Evolutionary conservation across 2,329 filamentous ascomycete genomes (phyloP).

Genomic region (Colletotrichum tanaceti): DNA sequence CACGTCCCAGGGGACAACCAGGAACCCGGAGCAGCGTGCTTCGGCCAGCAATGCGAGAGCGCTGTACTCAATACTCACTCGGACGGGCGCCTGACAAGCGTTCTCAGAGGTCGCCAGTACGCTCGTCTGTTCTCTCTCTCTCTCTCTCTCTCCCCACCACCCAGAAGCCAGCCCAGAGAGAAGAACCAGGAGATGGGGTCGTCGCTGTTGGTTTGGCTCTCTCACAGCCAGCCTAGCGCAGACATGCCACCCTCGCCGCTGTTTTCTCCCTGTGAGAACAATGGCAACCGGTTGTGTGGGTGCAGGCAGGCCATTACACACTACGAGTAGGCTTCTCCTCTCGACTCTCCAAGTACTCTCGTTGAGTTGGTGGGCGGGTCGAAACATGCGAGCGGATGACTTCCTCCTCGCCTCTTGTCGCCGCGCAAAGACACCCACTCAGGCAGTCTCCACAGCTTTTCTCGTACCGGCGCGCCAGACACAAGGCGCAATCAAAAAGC

Average conservation of each 20-base stretch:
- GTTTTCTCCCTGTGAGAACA: conserved; percentile 26
- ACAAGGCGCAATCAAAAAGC: conserved; percentile 7
- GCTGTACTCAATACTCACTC: conserved; percentile 27
- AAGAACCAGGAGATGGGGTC: not conserved
- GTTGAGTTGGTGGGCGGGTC: conserved; percentile 1
- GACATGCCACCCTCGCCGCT: conserved; percentile 31
- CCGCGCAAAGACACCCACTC: not conserved
- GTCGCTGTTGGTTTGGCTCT: conserved; percentile 17
- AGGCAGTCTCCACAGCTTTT: not conserved
- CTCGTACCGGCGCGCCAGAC: not conserved
- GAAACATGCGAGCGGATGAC: conserved; percentile 2
- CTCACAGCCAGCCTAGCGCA: conserved; percentile 22
- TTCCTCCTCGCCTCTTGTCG: conserved; percentile 1
- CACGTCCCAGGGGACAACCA: conserved; percentile 39
- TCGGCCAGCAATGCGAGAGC: conserved; percentile 26
- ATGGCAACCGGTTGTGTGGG: conserved; percentile 11
- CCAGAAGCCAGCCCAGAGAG: conserved; percentile 18
- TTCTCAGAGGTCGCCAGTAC: conserved; percentile 21
- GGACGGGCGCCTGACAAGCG: not conserved
- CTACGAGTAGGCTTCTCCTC: conserved; percentile 25
- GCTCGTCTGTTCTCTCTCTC: not conserved
- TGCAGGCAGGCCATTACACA: not conserved
- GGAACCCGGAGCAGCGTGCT: conserved; percentile 35
- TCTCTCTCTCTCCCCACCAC: no score
- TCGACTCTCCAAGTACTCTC: conserved; percentile 1